phyloP scores from a whole-genome alignment of 495 filamentous ascomycete genomes.

The Jackrogersella multiformis region DNA sequence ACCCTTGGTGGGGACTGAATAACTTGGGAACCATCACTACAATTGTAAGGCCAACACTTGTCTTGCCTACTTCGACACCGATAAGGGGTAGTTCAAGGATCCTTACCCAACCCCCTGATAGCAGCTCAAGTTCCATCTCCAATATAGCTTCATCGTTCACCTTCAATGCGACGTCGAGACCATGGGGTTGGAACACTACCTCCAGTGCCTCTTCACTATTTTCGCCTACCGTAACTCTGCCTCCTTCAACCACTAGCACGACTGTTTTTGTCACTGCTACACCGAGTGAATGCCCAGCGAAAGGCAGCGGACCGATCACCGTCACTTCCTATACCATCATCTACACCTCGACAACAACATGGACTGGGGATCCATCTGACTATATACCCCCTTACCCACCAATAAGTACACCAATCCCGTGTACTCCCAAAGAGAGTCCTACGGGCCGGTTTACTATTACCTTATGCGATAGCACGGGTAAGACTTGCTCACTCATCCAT shows the following conservation, averaged over 20 bases:
- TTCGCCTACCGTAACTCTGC: slow-evolving; percentile 11
- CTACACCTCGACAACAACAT: slow-evolving; percentile 57
- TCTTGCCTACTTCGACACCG: slow-evolving; percentile 26
- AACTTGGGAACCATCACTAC: slow-evolving; percentile 41
- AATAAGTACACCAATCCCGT: slow-evolving; percentile 48
- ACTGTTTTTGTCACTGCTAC: slow-evolving; percentile 16
- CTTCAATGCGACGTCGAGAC: slow-evolving; percentile 30
- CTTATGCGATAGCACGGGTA: slow-evolving; percentile 46
- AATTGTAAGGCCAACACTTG: slow-evolving; percentile 32
- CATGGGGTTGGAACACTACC: slow-evolving; percentile 37
- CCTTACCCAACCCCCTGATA: background rate
- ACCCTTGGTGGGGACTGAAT: slow-evolving; percentile 7
- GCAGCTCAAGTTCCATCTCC: slow-evolving; percentile 5
- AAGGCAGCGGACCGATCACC: slow-evolving; percentile 24
- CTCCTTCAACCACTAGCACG: slow-evolving; percentile 18
- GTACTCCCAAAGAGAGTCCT: slow-evolving; percentile 40
- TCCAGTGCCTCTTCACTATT: slow-evolving; percentile 5
- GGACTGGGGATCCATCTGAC: slow-evolving; percentile 52
- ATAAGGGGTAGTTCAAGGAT: slow-evolving; percentile 11
- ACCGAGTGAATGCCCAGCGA: slow-evolving; percentile 37
- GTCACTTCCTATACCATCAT: slow-evolving; percentile 51
- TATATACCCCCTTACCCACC: slow-evolving; percentile 56
- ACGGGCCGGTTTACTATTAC: slow-evolving; percentile 51
- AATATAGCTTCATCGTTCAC: slow-evolving; percentile 10
- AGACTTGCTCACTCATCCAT: slow-evolving; percentile 44